Evolutionary conservation across 768 basidiomycete genomes (phyloP), one percentile per base, ranked within the genome.

Genomic region (Podaxis carcinomalis): DNA sequence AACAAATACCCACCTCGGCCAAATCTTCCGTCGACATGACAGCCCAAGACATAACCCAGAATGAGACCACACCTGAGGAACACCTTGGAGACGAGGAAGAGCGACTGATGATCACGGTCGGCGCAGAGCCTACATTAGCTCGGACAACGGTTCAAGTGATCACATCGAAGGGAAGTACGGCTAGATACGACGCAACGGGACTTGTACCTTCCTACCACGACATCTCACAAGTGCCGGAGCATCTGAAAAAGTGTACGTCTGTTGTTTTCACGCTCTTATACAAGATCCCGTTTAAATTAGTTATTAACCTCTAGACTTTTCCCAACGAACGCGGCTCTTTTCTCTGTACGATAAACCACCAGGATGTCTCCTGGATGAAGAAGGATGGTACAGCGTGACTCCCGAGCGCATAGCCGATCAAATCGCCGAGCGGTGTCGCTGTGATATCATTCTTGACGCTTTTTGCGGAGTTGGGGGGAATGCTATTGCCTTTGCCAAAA

Each of bases 391-490:
- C 74, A 94, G 91, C 63, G 89, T 98, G 61, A 99, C 97, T 0
- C 96, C 97, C 0, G 95, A 98, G 68, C 81, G 80, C 40, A 86
- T 99, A n/a, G 97, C 95, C 6, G 74, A 84, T 62, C 95, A 93
- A 70, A 98, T 98, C 49, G 96, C 97, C 0, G 90, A 96, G 65
- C 80, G 95, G 23, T 97, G 96, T 77, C 83, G 90, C 6, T 93
- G 89, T 64, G 85, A 85, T 63, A 88, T 88, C 3, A 80, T 97
- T 62, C 79, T 96, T 37, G 97, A 98, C 69, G 93, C 95, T 0
- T 99, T 98, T 71, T 98, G 95, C 68, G 97, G 97, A 0, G 95
- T 98, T 0, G 97, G 97, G 27, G 97, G 96, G 14, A 99, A 99
- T 68, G 86, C 96, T 0, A 98, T 99, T 60, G 93, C 95, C 3